Evolutionary conservation across 345 rosid genomes (phyloP), one percentile per base, ranked within the genome.

Genomic region (Excoecaria agallocha): DNA sequence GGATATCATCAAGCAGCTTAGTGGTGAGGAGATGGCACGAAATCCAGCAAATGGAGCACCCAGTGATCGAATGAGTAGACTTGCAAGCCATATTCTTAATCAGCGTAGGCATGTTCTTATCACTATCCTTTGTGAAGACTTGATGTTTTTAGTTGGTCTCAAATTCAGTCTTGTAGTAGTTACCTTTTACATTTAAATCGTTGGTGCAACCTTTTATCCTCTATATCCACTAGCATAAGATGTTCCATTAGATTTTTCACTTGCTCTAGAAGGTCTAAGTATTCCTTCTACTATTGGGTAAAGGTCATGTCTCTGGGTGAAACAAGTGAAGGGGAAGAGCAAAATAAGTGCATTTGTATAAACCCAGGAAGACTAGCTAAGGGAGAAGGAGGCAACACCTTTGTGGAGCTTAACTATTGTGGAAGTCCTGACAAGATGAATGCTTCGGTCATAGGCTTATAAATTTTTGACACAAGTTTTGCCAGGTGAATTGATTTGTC

Each of bases 301-400:
- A 75, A 92, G 97, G 87, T 88, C 71, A 76, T 94, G 72, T 78
- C 88, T 13, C 35, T 85, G n/a, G 88, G 89, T 25, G 91, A 83
- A 72, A 77, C 66, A 75, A 86, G 20, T 13, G 89, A 92, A 78
- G 89, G 60, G n/a, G 86, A 84, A 79, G 88, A 83, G 73, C 81
- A 78, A 57, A 82, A 16, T 58, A 93, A 87, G 79, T 91, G 96
- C 71, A 74, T 90, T 20, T 93, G 97, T 65, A 80, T 93, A 62
- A 93, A 94, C 82, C 98, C 98, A 0, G 97, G 98, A 80, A 87
- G 96, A 82, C 78, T 90, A 46, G 85, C 97, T 41, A 90, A 90
- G 81, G 98, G 97, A 76, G 94, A 89, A 85, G 91, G 94, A 0
- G 96, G 87, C 0, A 93, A 97, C 73, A 94, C 96, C 69, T 95